A percentile compares a stretch with the other conserved stretches of the same genome.
phyloP scores from a whole-genome alignment of 805 yeast species.

The Wickerhamiella sergipiensis region DNA sequence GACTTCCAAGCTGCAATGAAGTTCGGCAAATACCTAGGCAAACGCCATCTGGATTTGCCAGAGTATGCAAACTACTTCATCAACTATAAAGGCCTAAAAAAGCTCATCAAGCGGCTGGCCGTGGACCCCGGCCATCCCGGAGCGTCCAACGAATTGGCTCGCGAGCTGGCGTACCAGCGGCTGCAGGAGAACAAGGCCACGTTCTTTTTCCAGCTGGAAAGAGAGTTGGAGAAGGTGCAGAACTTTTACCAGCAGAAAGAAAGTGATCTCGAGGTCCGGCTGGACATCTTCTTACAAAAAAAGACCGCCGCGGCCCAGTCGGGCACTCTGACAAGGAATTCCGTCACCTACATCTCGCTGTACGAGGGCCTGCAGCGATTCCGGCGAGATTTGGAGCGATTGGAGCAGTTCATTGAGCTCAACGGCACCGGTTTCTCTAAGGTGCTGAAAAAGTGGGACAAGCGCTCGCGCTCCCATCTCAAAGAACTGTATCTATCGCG shows the following conservation, averaged over 20 bases:
- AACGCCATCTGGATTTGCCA: conserved; percentile 86
- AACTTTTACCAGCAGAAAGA: conserved; percentile 85
- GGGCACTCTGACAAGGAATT: conserved; percentile 41
- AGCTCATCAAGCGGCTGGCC: conserved; percentile 68
- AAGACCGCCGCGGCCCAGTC: conserved; percentile 36
- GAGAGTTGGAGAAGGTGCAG: conserved; percentile 92
- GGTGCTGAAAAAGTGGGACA: conserved; percentile 96
- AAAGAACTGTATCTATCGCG: conserved; percentile 83
- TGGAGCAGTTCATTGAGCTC: conserved; percentile 87
- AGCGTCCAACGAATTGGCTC: conserved; percentile 13
- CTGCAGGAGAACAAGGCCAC: conserved; percentile 85
- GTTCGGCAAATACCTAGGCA: conserved; percentile 90
- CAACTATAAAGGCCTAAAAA: conserved; percentile 86
- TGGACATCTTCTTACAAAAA: conserved; percentile 64
- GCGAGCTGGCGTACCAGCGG: conserved; percentile 32
- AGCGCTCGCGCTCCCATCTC: conserved; percentile 85
- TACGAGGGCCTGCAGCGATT: conserved; percentile 83
- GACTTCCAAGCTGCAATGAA: conserved; percentile 36
- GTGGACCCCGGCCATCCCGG: conserved; percentile 14
- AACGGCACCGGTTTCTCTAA: conserved; percentile 94
- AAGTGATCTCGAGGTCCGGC: conserved; percentile 64
- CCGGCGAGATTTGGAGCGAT: conserved; percentile 72
- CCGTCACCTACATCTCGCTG: conserved; percentile 67
- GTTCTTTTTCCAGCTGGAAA: conserved; percentile 73
- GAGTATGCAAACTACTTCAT: conserved; percentile 91